phyloP scores from a whole-genome alignment of 208 protist genomes.

The Acanthamoeba healyi region DNA sequence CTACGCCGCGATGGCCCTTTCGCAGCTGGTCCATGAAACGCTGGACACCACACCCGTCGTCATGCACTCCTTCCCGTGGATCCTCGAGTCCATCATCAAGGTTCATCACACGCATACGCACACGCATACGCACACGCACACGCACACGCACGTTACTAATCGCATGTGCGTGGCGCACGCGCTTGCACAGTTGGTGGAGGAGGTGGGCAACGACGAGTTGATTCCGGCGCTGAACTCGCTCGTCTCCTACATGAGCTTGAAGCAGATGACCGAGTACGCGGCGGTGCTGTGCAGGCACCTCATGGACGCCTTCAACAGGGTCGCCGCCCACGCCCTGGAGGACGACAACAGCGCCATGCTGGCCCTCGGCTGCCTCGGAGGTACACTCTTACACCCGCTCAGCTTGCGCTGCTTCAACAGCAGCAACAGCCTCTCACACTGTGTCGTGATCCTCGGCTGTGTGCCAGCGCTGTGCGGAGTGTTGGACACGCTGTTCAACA shows the following conservation, averaged over 20 bases:
- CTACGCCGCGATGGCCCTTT: neutral
- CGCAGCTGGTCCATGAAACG: neutral
- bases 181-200: neutral
- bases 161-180: neutral
- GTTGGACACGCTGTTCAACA: conserved; percentile 1
- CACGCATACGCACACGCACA: neutral
- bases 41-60: neutral
- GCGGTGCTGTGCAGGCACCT: neutral
- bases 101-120: neutral
- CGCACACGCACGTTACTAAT: no score
- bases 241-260: neutral
- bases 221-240: conserved; percentile 7
- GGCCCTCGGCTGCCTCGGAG: neutral
- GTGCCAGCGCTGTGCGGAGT: neutral
- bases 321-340: neutral
- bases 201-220: conserved; percentile 8
- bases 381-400: neutral
- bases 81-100: neutral
- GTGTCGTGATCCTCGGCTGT: no score
- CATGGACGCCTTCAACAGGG: neutral
- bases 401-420: neutral
- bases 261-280: conserved; percentile 7
- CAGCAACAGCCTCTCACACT: no score
- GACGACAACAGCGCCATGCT: conserved; percentile 24
- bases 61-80: neutral